A percentile compares a stretch with the other conserved stretches of the same genome.
Evolutionary conservation across 2,329 filamentous ascomycete genomes (phyloP).

Genomic region (Fusarium equiseti): DNA sequence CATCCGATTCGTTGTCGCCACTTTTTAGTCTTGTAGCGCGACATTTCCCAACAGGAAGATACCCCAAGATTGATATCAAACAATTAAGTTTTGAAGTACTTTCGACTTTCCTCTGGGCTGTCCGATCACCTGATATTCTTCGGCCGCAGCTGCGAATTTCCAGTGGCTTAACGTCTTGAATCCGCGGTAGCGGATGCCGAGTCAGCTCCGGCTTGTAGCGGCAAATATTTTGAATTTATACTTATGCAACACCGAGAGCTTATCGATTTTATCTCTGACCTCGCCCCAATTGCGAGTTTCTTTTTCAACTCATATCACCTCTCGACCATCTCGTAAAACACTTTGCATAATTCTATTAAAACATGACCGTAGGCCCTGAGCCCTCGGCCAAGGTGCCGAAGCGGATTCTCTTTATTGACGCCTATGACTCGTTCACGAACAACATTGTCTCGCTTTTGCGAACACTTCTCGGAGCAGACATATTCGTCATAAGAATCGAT

Average conservation of each 20-base stretch:
- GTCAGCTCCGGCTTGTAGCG: constrained; percentile 47
- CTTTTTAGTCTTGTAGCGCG: constrained; percentile 31
- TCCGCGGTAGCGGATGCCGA: constrained; percentile 21
- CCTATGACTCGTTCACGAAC: constrained; percentile 96
- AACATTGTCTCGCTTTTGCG: constrained; percentile 89
- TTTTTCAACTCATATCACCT: background rate
- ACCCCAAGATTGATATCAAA: background rate
- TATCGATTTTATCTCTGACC: constrained; percentile 7
- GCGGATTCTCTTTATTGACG: constrained; percentile 88
- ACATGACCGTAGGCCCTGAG: constrained; percentile 42
- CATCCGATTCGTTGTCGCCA: constrained; percentile 20
- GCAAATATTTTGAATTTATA: constrained; percentile 40
- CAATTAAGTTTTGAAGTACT: constrained; percentile 3
- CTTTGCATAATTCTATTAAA: background rate
- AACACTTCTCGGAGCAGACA: constrained; percentile 73
- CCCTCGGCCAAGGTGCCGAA: constrained; percentile 32
- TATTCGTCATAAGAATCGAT: constrained; percentile 62
- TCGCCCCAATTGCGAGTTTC: background rate
- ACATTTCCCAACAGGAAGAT: background rate
- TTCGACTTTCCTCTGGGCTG: background rate
- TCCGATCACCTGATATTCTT: constrained; percentile 33
- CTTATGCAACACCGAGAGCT: constrained; percentile 18
- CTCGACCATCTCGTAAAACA: background rate
- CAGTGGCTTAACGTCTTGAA: constrained; percentile 16
- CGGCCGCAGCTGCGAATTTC: constrained; percentile 1